A percentile compares a stretch with the other conserved stretches of the same genome.
Evolutionary conservation across 177 flowering plant genomes (phyloP).

Genomic region (Vitis hybrid): DNA sequence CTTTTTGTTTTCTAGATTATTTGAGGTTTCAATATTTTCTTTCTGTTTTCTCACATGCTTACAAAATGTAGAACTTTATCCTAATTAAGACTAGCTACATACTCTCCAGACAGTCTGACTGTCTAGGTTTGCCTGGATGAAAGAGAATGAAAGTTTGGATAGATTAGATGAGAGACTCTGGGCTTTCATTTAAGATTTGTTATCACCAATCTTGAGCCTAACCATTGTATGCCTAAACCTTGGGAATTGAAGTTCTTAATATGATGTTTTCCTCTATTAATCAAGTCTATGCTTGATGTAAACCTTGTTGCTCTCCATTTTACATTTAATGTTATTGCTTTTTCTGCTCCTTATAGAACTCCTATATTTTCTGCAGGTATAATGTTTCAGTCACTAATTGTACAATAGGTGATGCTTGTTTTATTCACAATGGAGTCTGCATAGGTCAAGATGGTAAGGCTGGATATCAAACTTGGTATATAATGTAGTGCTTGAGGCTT

Average conservation of each 20-base stretch:
- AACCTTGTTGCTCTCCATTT: background rate
- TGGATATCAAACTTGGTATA: slow-evolving; percentile 5
- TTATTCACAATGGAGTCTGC: slow-evolving; percentile 81
- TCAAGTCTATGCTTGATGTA: background rate
- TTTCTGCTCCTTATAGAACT: background rate
- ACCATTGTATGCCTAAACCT: background rate
- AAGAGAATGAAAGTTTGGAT: background rate
- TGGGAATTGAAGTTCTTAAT: background rate
- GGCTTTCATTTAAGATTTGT: background rate
- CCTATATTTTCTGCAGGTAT: slow-evolving; percentile 49
- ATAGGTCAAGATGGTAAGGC: slow-evolving; percentile 92
- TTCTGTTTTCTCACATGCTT: too few species aligned
- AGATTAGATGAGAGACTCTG: background rate
- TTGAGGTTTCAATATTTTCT: too few species aligned
- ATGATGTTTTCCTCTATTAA: background rate
- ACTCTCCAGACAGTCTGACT: background rate
- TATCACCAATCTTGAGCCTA: background rate
- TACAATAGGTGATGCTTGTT: slow-evolving; percentile 69
- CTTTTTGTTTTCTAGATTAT: too few species aligned
- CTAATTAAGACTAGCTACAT: too few species aligned
- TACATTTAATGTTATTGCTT: background rate
- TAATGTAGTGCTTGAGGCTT: background rate
- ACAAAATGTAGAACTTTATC: too few species aligned
- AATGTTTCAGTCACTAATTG: slow-evolving; percentile 78
- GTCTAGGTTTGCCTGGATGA: background rate